Evolutionary conservation across 2,329 filamentous ascomycete genomes (phyloP), one percentile per base, ranked within the genome.

Genomic region (Penicillium sclerotigenum): DNA sequence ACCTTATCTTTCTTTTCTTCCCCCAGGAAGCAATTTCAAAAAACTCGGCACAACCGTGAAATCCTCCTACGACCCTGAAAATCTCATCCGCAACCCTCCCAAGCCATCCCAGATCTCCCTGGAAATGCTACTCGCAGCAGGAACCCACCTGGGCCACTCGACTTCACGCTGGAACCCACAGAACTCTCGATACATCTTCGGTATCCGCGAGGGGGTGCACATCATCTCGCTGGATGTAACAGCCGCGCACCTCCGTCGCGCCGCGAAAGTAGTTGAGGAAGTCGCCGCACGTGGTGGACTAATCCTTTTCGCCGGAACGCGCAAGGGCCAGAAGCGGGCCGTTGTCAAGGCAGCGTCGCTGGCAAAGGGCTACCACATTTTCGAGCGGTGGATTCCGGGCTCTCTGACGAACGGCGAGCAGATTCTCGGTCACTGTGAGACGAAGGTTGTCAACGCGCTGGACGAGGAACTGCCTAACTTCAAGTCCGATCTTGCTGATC

Each of bases 101-200:
- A 77, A 77, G 37, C 87, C 91, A 24, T 81, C 87, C 71, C 89
- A 97, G 68, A 83, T 97, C 59, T 92, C 91, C 46, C 85, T 99
- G 57, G 92, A 97, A 79, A 83, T 96, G 59, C 84, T 99, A 60
- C 87, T 96, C 80, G 90, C 91, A 43, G 86, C 88, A 31, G 91
- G 96, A 77, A 85, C 86, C 52, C 91, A 96, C 76, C 86, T 97
- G 74, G 94, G 94, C 60, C 94, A 99, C 77, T 84, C 89, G 68
- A 93, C 89, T 0, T 90, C 90, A 59, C 82, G 92, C 47, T 99
- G 94, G 94, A 96, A 99, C 76, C 92, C 94, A 11, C 87, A 86
- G 50, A 99, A 97, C 78, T 87, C 91, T 62, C 85, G 89, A 64
- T 97, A 97, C 77, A 97, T 99, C 72, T 92, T 90, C 72, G 94